Evolutionary conservation across 2,329 filamentous ascomycete genomes (phyloP), one percentile per base, ranked within the genome.

Genomic region (Macroventuria anomochaeta): DNA sequence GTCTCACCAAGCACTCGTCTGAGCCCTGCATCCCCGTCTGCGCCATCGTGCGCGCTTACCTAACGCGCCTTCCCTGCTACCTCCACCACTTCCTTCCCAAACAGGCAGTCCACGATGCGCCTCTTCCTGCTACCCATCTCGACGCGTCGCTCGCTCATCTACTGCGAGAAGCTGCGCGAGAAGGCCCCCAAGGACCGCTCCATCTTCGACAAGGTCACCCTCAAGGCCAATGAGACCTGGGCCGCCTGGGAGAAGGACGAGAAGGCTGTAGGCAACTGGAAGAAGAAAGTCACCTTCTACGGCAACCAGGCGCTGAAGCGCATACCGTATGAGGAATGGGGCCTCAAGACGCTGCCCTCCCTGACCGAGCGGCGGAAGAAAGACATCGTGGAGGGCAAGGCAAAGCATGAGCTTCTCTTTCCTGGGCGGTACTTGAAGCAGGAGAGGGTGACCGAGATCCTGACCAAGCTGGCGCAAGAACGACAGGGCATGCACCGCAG

Each of bases 281-380:
- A 97, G 80, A 91, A 89, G 71, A 86, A 86, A 64, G 82, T 97
- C 17, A 93, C 95, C 46, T 82, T 84, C 54, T 96, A 93, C 75
- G 95, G 95, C 50, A 97, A 99, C 77, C 80, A 86, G 41, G 86
- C 91, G 13, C 85, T 99, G 57, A 87, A 90, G 65, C 86, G 91
- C 58, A 96, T 99, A 67, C 90, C 95, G 2, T 97, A 90, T 73
- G 90, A 97, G 77, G 95, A 99, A 87, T 99, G 95, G 95, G 92
- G 91, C 0, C 82, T 99, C 63, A 97, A 97, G 79, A 96, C 91
- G 29, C 88, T 99, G 46, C 95, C 95, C 37, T 88, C 93, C 18
- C 80, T 96, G 63, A 91, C 87, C 34, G 79, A 85, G 52, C 83
- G 85, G 62, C 82, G 86, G 53, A 82, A 84, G 63, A 79, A 83